Conservation (phyloP, 139 green algal species). For the Dunaliella sp. region DNA sequence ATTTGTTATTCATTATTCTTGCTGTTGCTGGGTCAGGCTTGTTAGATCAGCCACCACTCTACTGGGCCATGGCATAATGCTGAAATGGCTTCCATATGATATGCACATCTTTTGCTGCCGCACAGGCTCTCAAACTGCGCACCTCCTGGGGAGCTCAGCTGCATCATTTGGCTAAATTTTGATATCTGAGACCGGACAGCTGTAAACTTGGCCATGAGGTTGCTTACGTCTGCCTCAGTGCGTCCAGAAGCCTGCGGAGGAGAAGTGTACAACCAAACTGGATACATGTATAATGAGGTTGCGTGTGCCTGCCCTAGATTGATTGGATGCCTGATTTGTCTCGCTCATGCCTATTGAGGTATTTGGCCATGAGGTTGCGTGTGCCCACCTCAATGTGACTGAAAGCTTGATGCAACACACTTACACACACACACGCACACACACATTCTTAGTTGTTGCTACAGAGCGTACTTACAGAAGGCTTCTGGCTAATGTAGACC, state of each 20-base stretch:
- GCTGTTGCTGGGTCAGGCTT: too few relatives aligned
- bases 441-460: too few relatives aligned
- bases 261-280: neutral
- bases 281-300: too few relatives aligned
- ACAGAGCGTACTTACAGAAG: too few relatives aligned
- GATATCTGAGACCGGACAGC: constrained; percentile 73
- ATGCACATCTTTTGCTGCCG: neutral
- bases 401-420: too few relatives aligned
- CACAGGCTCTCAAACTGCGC: neutral
- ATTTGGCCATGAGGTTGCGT: too few relatives aligned
- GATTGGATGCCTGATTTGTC: too few relatives aligned
- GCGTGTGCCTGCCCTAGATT: too few relatives aligned
- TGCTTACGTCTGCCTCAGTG: constrained; percentile 66
- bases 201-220: constrained; percentile 79
- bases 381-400: too few relatives aligned
- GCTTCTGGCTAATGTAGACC: too few relatives aligned
- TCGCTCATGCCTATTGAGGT: too few relatives aligned
- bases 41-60: neutral
- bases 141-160: constrained; percentile 20
- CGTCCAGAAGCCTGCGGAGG: constrained; percentile 48
- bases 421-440: too few relatives aligned
- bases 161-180: constrained; percentile 78
- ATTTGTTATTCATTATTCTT: neutral
- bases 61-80: neutral
- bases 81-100: neutral